phyloP scores from a whole-genome alignment of 2,329 filamentous ascomycete genomes.

The Emergomyces pasteurianus region DNA sequence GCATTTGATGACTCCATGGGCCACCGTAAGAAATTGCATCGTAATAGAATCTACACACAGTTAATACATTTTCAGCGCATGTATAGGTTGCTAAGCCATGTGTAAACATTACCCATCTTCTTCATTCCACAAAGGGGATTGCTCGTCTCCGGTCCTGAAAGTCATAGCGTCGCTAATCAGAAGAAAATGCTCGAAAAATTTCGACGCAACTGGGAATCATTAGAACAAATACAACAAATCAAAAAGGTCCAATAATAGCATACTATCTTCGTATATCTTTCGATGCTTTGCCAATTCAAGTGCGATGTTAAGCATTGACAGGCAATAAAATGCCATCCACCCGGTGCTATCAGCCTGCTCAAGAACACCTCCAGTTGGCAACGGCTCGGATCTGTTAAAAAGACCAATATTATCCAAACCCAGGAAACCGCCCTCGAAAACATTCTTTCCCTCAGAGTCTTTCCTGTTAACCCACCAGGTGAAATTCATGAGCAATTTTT shows the following conservation, averaged over 20 bases:
- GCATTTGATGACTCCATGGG: slow-evolving; percentile 84
- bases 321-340: slow-evolving; percentile 97
- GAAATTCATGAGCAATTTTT: slow-evolving; percentile 90
- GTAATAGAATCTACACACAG: slow-evolving; percentile 65
- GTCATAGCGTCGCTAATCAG: slow-evolving; percentile 97
- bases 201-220: slow-evolving; percentile 57
- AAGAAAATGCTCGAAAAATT: slow-evolving; percentile 98
- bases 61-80: background rate
- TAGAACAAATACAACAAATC: background rate
- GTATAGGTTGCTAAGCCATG: background rate
- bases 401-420: slow-evolving; percentile 94
- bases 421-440: slow-evolving; percentile 93
- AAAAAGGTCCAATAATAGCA: slow-evolving; percentile 6
- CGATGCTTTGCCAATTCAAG: slow-evolving; percentile 91
- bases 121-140: slow-evolving; percentile 89
- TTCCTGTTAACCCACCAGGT: slow-evolving; percentile 99
- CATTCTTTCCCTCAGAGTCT: slow-evolving; percentile 86
- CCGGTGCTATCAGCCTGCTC: slow-evolving; percentile 96
- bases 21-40: slow-evolving; percentile 95
- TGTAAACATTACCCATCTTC: slow-evolving; percentile 52
- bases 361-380: slow-evolving; percentile 83
- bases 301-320: slow-evolving; percentile 94
- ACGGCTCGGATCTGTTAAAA: slow-evolving; percentile 90
- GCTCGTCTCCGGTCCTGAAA: slow-evolving; percentile 58
- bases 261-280: slow-evolving; percentile 78